Percentiles rank a stretch among this genome's conserved stretches.
These are phyloP conservation scores for Quercus phellos DNA, from an alignment of 331 rosid genomes.

Conservation along the genomic window DNA sequence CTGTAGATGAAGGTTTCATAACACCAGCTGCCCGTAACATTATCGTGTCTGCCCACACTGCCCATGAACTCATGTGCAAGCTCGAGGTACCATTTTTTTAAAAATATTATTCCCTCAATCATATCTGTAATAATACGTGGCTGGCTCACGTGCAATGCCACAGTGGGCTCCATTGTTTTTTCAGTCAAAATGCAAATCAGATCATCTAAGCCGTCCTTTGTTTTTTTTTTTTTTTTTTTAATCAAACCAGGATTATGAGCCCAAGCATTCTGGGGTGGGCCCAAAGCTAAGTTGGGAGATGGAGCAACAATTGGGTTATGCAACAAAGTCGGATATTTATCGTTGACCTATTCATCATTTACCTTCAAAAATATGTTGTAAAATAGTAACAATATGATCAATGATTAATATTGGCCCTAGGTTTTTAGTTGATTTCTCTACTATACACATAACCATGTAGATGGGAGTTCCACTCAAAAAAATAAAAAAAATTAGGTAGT, in stretches of 20 bases:
- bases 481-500: too few species aligned
- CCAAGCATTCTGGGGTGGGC: constrained; percentile 55
- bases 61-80: constrained; percentile 79
- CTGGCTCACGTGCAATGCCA: constrained; percentile 14
- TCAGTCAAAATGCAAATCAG: not conserved
- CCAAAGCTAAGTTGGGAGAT: constrained; percentile 79
- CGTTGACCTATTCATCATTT: constrained; percentile 45
- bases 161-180: not conserved
- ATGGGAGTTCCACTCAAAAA: constrained; percentile 22
- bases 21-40: constrained; percentile 88
- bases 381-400: not conserved
- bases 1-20: constrained; percentile 87
- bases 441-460: constrained; percentile 5
- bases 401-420: constrained; percentile 27
- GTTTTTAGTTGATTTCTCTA: constrained; percentile 16
- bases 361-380: not conserved
- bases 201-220: constrained; percentile 31
- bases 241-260: constrained; percentile 59
- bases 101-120: not conserved
- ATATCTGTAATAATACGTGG: not conserved
- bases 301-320: constrained; percentile 69
- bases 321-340: constrained; percentile 64
- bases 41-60: constrained; percentile 87
- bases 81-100: constrained; percentile 54
- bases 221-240: not conserved